Base-by-base conservation (phyloP, 768 basidiomycete species). In the Cystobasidium ongulense region DNA sequence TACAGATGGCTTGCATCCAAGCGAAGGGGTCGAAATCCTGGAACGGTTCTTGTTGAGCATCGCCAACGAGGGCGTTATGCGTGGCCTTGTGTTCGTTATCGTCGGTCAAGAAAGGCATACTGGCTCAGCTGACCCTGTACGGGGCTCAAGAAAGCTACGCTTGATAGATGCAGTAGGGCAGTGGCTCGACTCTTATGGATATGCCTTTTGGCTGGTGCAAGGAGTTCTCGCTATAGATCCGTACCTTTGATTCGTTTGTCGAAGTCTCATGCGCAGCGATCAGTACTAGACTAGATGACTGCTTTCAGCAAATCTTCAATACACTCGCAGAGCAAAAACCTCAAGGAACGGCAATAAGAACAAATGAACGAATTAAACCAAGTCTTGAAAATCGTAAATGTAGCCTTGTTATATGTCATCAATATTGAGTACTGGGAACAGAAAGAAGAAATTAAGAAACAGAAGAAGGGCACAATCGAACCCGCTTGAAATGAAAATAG, bases 1-100 rank as follows among this genome's bases (percentile, higher is more conserved):
- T 21, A 17, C 96, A 78, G 95, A 98, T 82, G 94, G 92, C 27
- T 82, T 98, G 77, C 96, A 99, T 82, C 87, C 92, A 7, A 90
- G 89, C 75, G 96, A 98, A 80, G 96, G 91, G 15, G 88, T 89
- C 1, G 91, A 96, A 75, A 71, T 71, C 3, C 33, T 71, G 52
- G 68, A 71, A 29, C 23, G 27, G 13, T 71, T 71, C 68, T n/a
- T 71, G 52, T 18, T 61, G 5, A 53, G 50, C 2, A 29, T 71
- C n/a, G 52, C 53, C 7, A 29, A 38, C 3, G 68, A 71, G 25
- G 33, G 41, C 5, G 29, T 38, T 4, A 7, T 59, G 53, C 52
- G 68, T 3, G 68, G 68, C 23, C 54, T 71, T 10, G 50, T 41
- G 7, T 71, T 54, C 35, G 54, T 71, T 10, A 38, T 71, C 35